Evolutionary conservation across 2,329 filamentous ascomycete genomes (phyloP).

Genomic region (Colletotrichum cuscutae): DNA sequence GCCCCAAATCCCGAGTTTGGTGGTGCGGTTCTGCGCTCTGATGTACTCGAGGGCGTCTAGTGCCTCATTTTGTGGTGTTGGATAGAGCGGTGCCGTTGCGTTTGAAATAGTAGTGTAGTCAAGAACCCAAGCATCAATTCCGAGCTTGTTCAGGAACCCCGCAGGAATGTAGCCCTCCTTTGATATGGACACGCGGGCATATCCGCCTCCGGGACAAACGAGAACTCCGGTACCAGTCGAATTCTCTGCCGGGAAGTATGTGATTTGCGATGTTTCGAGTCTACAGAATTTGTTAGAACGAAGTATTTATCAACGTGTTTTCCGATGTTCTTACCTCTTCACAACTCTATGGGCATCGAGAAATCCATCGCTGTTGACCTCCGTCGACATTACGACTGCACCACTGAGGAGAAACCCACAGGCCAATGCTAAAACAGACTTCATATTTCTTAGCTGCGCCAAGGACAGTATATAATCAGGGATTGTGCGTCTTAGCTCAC

Average conservation of each 20-base stretch:
- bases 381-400: not conserved
- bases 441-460: not conserved
- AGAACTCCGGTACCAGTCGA: constrained; percentile 34
- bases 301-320: not conserved
- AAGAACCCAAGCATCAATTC: constrained; percentile 38
- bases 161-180: constrained; percentile 35
- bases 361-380: not conserved
- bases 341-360: not conserved
- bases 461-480: not conserved
- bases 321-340: constrained; percentile 6
- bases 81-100: constrained; percentile 36
- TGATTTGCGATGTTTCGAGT: constrained; percentile 22
- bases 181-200: constrained; percentile 30
- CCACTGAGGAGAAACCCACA: not conserved
- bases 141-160: constrained; percentile 30
- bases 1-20: constrained; percentile 39
- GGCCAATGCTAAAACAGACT: not conserved
- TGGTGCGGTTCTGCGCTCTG: constrained; percentile 29
- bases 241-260: constrained; percentile 23
- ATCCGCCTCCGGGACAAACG: constrained; percentile 36
- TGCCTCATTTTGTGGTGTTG: constrained; percentile 35
- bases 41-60: constrained; percentile 36
- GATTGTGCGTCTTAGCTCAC: too few species aligned
- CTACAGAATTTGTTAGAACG: constrained; percentile 1
- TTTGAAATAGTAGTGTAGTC: constrained; percentile 35